These are phyloP conservation scores for Amphicarpaea edgeworthii DNA, from an alignment of 306 rosid species.

Conservation along the genomic window DNA sequence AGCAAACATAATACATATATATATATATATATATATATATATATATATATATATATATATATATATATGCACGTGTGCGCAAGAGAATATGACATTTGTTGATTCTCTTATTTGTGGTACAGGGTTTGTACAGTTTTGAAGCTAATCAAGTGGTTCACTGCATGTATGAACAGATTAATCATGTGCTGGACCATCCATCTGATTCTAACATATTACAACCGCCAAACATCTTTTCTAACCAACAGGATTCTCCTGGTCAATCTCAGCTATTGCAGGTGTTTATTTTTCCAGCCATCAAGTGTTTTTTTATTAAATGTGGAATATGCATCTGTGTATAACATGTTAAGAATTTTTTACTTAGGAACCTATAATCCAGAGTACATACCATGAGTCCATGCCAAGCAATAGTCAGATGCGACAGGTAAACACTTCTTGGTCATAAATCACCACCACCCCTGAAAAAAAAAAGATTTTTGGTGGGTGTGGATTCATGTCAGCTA, in stretches of 20 bases:
- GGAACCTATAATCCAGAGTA: constrained; percentile 57
- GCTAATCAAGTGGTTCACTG: constrained; percentile 58
- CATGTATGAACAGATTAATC: constrained; percentile 40
- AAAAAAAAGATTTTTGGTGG: neutral
- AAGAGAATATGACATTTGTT: constrained; percentile 9
- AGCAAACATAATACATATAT: neutral
- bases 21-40: too few relatives aligned
- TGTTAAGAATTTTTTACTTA: constrained; percentile 38
- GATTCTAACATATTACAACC: constrained; percentile 56
- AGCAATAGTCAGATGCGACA: constrained; percentile 57
- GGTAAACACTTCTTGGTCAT: constrained; percentile 46
- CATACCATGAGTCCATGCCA: constrained; percentile 58
- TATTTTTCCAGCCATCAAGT: constrained; percentile 25
- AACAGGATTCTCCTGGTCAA: constrained; percentile 60
- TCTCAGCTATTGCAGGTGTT: constrained; percentile 64
- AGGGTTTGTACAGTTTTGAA: constrained; percentile 66
- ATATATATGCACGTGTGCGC: neutral
- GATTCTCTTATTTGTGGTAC: constrained; percentile 43
- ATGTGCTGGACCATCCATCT: constrained; percentile 54
- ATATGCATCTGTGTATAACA: constrained; percentile 35
- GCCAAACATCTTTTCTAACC: constrained; percentile 57
- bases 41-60: too few relatives aligned
- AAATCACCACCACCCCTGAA: neutral
- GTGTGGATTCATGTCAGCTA: neutral
- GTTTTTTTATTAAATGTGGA: neutral